Conservation (phyloP, 495 filamentous ascomycete genomes). For the Trichoderma asperelloides region DNA sequence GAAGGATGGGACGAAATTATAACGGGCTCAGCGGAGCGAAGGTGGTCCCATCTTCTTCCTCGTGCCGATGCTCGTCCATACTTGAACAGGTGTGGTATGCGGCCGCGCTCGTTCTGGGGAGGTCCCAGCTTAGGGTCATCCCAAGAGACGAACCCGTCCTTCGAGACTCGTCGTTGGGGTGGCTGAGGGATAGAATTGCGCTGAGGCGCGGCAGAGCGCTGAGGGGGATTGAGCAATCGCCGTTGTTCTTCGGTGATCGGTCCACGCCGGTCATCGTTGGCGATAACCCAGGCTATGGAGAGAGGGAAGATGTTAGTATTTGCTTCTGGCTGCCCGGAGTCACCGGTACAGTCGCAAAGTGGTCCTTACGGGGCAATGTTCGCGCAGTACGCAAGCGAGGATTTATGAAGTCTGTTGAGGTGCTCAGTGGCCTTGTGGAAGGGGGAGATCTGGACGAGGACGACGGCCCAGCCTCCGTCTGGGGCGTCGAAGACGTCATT, state of each 20-base stretch:
- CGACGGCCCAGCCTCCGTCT: not conserved
- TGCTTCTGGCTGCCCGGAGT: not conserved
- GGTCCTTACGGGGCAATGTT: not conserved
- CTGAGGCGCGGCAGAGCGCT: slow-evolving; percentile 46
- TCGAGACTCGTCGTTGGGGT: slow-evolving; percentile 37
- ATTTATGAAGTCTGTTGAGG: not conserved
- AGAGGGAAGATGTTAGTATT: not conserved
- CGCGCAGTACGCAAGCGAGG: not conserved
- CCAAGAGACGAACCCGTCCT: slow-evolving; percentile 45
- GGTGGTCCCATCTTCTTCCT: slow-evolving; percentile 49
- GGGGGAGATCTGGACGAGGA: not conserved
- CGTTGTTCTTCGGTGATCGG: slow-evolving; percentile 10
- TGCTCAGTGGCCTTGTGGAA: not conserved
- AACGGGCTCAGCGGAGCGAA: slow-evolving; percentile 45
- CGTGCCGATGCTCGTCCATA: slow-evolving; percentile 19
- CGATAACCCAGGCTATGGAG: not conserved
- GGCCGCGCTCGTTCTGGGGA: not conserved
- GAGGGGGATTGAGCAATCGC: slow-evolving; percentile 28
- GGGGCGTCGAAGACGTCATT: not conserved
- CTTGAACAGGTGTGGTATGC: slow-evolving; percentile 4
- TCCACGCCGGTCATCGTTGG: not conserved
- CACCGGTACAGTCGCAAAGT: not conserved
- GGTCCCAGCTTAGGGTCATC: slow-evolving; percentile 16
- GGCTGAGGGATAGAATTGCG: slow-evolving; percentile 48
- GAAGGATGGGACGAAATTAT: slow-evolving; percentile 40